A percentile compares a stretch with the other conserved stretches of the same genome.
Conservation (phyloP, 305 asterid species). For the Fraxinus dipetala region DNA sequence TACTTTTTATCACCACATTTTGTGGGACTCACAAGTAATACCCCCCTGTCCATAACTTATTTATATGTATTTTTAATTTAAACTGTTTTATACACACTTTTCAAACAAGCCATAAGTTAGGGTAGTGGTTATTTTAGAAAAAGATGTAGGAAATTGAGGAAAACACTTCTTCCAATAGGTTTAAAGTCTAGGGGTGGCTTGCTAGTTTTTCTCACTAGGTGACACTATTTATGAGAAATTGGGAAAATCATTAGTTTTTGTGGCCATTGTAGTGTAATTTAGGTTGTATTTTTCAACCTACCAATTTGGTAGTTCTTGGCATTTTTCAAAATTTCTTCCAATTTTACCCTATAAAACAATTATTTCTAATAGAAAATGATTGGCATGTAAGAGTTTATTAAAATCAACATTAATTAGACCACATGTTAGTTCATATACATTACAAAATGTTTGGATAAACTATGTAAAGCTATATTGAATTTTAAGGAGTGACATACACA, state of each 20-base stretch:
- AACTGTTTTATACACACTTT: not conserved
- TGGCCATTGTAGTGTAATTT: not conserved
- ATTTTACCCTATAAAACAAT: not conserved
- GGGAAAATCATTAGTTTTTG: not conserved
- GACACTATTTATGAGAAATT: not conserved
- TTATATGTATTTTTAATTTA: too few species aligned
- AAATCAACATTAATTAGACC: not conserved
- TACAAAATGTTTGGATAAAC: not conserved
- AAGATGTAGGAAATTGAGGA: not conserved
- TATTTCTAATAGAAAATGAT: not conserved
- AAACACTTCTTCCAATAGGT: not conserved
- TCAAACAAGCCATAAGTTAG: not conserved
- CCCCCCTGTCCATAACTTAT: not conserved
- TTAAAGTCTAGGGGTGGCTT: not conserved
- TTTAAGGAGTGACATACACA: not conserved
- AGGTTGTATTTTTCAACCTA: not conserved
- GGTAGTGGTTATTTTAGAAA: not conserved
- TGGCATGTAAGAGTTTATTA: not conserved
- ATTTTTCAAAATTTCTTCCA: not conserved
- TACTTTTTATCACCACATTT: not conserved
- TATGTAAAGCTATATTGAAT: not conserved
- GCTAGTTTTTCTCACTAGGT: not conserved
- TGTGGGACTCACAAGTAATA: not conserved
- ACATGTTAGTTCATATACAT: not conserved
- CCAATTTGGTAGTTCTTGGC: not conserved